Evolutionary conservation across 2,329 filamentous ascomycete species (phyloP).

Genomic region (Lachnellula willkommii): DNA sequence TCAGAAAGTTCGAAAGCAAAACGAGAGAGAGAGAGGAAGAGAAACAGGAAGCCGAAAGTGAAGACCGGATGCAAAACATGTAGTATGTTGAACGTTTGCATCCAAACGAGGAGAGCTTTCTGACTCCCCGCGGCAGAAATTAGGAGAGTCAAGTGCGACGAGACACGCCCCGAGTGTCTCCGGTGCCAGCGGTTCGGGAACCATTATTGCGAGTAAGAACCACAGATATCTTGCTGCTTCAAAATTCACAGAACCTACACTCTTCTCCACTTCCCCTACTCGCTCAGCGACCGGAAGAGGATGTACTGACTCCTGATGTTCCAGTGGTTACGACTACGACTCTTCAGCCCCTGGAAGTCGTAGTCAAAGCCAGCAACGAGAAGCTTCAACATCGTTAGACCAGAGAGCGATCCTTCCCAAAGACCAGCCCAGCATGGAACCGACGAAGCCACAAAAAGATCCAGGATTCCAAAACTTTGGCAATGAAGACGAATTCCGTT

Average conservation of each 20-base stretch:
- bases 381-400: not conserved
- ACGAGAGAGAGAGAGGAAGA: not conserved
- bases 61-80: constrained; percentile 15
- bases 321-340: not conserved
- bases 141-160: constrained; percentile 22
- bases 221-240: no score
- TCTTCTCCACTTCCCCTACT: no score
- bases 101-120: not conserved
- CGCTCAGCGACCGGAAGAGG: no score
- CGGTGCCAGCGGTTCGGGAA: constrained; percentile 11
- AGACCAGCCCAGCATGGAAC: not conserved
- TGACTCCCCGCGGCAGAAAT: not conserved
- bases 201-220: not conserved
- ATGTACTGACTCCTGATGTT: no score
- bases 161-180: constrained; percentile 15
- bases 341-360: not conserved
- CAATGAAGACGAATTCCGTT: not conserved
- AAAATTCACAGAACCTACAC: no score
- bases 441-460: not conserved
- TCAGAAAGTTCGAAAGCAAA: not conserved
- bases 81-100: not conserved
- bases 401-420: not conserved
- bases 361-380: not conserved
- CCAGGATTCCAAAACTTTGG: not conserved
- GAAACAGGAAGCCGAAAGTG: constrained; percentile 11